Evolutionary conservation across 352 stramenopile genomes (phyloP), one percentile per base, ranked within the genome.

Genomic region (Globisporangium irregulare): DNA sequence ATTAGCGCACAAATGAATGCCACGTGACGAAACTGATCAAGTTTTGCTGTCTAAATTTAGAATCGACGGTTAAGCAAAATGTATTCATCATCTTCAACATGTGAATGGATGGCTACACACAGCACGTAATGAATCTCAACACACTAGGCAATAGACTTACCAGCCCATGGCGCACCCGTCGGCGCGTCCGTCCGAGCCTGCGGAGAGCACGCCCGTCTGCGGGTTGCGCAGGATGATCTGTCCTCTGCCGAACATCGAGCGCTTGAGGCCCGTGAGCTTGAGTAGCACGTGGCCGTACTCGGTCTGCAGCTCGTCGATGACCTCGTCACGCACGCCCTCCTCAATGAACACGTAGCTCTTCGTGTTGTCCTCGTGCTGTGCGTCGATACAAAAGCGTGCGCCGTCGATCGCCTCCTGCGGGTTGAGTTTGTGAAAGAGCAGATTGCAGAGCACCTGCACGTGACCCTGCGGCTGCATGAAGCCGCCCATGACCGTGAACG

Each of bases 401-500:
- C 85, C 77, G 73, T 99, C 97, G 57, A 99, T 85, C 3, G 97
- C 87, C 48, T 91, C 90, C 71, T 98, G 92, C 10, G 92, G 82
- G 70, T 97, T 86, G 67, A 97, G 77, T 0, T 76, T 72, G 51
- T 92, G 80, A 43, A 84, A 59, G 22, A 99, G 70, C 72, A 99
- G 81, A 71, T 97, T 92, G 53, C 94, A 91, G 24, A 98, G 82
- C 48, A 99, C 74, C 74, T 99, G 96, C 18, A 99, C 79, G 78
- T 99, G 97, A 36, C 97, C 97, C 74, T 99, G 97, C 1, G 97
- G 96, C 79, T 99, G 97, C 96, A 99, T 99, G 76, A 98, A 99
- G 48, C 75, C 86, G 46, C 86, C 86, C 84, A 97, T 97, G 75
- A 93, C 83, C 14, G 86, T 91, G 68, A 98, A 93, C 18, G 85